Evolutionary conservation across 805 yeast genomes (phyloP), one percentile per base, ranked within the genome.

Genomic region (Yarrowia deformans): DNA sequence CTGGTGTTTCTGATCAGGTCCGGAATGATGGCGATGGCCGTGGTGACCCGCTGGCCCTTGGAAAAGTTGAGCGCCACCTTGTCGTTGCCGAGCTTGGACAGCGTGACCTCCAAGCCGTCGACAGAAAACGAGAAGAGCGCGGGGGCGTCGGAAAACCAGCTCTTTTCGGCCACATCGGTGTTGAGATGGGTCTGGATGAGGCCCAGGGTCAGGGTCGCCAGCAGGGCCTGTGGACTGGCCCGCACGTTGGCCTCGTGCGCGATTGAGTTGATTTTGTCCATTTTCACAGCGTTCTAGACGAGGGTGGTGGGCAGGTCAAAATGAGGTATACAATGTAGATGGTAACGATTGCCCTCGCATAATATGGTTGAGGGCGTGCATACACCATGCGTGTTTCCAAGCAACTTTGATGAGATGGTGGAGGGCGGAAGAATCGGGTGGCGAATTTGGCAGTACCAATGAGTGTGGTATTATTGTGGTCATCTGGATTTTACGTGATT

Each of bases 331-430:
- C 19, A 18, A 46, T 32, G 8, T 19, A 23, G 52, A 19, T 13
- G 52, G 56, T 34, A 7, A n/a, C 29, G 56, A 52, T 52, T 52
- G 42, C 56, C 56, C 56, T 52, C 42, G 42, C 42, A 52, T 52
- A 49, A 34, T 37, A 29, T 60, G 29, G 71, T 75, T 73, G 74
- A 73, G 58, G 75, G 77, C 76, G 74, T 71, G 13, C 74, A 75
- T 23, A 37, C 67, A 29, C 72, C 75, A 18, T 29, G 48, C 8
- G 72, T 74, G 18, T 40, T 68, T 7, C 75, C 77, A 8, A 69
- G 55, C 55, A 49, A 49, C 55, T 49, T 49, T 49, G 54, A 49
- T 49, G 54, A 48, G 52, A 7, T 23, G 16, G n/a, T 8, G 54
- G 54, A 14, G 56, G 13, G 35, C 7, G 54, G 54, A 19, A 37